These are phyloP conservation scores for Salix exigua DNA, from an alignment of 345 rosid species.

Conservation along the genomic window DNA sequence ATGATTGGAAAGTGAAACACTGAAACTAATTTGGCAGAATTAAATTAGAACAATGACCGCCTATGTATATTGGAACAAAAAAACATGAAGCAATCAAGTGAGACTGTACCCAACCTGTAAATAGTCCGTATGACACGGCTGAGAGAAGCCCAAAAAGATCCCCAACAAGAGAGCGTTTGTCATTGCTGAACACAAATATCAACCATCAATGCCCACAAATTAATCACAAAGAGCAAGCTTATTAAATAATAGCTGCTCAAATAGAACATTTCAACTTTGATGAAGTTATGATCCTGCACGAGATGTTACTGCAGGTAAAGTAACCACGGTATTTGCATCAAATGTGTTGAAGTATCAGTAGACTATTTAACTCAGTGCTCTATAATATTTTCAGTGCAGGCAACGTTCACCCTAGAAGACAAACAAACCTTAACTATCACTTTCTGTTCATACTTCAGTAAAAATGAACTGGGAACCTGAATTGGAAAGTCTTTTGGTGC, in stretches of 20 bases:
- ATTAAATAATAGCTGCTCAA: constrained; percentile 1
- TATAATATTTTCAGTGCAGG: background rate
- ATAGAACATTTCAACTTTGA: constrained; percentile 23
- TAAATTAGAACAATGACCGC: background rate
- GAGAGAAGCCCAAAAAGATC: constrained; percentile 98
- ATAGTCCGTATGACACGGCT: constrained; percentile 87
- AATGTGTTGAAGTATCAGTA: background rate
- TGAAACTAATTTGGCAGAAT: background rate
- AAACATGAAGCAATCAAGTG: background rate
- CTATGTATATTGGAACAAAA: background rate
- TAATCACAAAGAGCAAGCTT: constrained; percentile 25
- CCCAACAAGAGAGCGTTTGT: constrained; percentile 78
- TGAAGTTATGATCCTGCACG: constrained; percentile 9
- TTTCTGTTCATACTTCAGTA: background rate
- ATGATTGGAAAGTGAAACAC: constrained; percentile 9
- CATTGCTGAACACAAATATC: constrained; percentile 69
- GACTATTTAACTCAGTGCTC: background rate
- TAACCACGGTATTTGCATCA: background rate
- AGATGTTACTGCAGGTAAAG: constrained; percentile 7
- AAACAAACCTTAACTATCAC: background rate
- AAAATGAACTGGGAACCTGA: background rate
- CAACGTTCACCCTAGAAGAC: background rate
- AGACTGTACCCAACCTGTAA: constrained; percentile 55
- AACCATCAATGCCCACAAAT: constrained; percentile 39
- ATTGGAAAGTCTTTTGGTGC: background rate